A percentile compares a stretch with the other conserved stretches of the same genome.
Evolutionary conservation across 176 grass and related monocot species (phyloP).

Genomic region (Aegilops speltoides): DNA sequence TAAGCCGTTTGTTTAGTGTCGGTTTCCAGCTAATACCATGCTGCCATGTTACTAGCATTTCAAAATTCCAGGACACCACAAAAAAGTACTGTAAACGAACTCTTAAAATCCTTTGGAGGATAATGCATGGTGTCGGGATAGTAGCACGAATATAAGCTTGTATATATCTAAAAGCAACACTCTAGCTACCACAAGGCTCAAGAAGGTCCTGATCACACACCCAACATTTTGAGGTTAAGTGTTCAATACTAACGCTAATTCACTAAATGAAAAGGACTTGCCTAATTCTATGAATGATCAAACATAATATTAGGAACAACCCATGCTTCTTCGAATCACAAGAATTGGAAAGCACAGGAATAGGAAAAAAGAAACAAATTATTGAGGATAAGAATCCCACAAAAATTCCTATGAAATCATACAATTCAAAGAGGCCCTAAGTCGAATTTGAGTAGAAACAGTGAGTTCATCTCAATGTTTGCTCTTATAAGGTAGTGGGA

Average conservation of each 20-base stretch:
- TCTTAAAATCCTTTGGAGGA: background rate
- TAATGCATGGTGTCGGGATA: background rate
- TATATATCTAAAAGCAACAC: background rate
- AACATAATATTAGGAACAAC: background rate
- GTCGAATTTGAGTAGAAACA: background rate
- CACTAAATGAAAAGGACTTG: background rate
- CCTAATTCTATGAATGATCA: background rate
- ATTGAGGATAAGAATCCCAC: background rate
- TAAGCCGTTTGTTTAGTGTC: background rate
- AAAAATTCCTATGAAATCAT: background rate
- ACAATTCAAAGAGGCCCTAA: background rate
- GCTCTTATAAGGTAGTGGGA: background rate
- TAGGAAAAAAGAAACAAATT: background rate
- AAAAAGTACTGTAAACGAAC: background rate
- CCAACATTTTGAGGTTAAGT: background rate
- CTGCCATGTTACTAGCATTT: background rate
- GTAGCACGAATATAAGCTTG: background rate
- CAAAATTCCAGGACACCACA: background rate
- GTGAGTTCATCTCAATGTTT: background rate
- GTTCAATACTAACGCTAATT: background rate
- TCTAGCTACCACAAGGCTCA: background rate
- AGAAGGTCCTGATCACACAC: background rate
- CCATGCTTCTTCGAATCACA: background rate
- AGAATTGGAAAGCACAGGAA: too few species aligned
- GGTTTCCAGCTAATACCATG: slow-evolving; percentile 1